These are phyloP conservation scores for Arthroderma sp. DNA, from an alignment of 2,329 filamentous ascomycete species.

Conservation along the genomic window DNA sequence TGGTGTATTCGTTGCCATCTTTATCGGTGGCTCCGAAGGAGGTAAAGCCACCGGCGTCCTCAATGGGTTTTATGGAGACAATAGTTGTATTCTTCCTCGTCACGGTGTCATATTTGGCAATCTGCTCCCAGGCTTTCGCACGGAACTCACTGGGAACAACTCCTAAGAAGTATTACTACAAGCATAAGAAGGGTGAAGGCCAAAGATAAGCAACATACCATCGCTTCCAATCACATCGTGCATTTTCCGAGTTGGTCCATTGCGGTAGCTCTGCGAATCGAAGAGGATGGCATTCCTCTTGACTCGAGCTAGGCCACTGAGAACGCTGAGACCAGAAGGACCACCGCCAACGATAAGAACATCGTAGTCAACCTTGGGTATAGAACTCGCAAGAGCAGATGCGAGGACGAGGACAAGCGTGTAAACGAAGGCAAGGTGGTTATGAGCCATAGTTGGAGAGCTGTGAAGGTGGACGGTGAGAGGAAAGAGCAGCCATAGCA, in stretches of 20 bases:
- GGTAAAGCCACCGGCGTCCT: conserved; percentile 24
- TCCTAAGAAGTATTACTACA: conserved; percentile 23
- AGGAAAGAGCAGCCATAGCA: no score
- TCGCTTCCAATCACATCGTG: conserved; percentile 50
- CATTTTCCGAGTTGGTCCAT: conserved; percentile 43
- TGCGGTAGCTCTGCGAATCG: conserved; percentile 47
- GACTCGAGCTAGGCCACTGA: conserved; percentile 48
- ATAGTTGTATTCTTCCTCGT: conserved; percentile 42
- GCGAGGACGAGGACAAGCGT: no score
- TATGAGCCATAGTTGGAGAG: no score
- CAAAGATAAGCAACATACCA: conserved; percentile 26
- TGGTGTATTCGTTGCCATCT: conserved; percentile 26
- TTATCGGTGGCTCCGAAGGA: conserved; percentile 34
- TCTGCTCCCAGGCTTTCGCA: conserved; percentile 39
- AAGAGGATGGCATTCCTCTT: conserved; percentile 43
- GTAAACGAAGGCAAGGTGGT: no score
- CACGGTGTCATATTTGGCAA: conserved; percentile 39
- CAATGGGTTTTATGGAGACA: conserved; percentile 18
- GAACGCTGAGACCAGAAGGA: conserved; percentile 40
- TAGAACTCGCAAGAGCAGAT: not conserved
- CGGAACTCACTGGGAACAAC: conserved; percentile 44
- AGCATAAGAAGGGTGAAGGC: not conserved
- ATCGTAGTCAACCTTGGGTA: conserved; percentile 34
- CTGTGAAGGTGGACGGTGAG: no score
- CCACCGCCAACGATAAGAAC: conserved; percentile 47